These are phyloP conservation scores for Elongisporangium senticosum DNA, from an alignment of 352 stramenopile species.

Conservation along the genomic window DNA sequence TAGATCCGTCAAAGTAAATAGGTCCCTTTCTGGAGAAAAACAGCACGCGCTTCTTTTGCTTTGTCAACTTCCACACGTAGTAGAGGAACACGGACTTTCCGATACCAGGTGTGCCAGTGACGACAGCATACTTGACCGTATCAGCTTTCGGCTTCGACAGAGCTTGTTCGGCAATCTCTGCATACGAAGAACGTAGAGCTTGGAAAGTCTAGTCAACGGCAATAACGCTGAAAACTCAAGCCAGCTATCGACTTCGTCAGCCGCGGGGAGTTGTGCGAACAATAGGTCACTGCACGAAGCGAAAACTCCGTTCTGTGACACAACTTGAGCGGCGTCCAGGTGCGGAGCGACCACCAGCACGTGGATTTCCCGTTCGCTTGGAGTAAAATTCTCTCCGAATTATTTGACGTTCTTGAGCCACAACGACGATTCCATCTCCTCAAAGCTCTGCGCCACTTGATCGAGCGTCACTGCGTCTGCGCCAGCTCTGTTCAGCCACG, in stretches of 20 bases:
- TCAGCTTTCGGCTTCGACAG: conserved; percentile 12
- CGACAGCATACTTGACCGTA: conserved; percentile 17
- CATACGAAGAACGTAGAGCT: conserved; percentile 22
- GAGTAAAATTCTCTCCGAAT: background rate
- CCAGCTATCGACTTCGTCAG: conserved; percentile 17
- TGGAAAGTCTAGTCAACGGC: conserved; percentile 14
- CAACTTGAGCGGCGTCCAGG: background rate
- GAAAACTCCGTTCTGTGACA: conserved; percentile 9
- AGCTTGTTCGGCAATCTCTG: conserved; percentile 14
- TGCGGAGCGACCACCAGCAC: conserved; percentile 11
- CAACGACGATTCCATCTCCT: no score
- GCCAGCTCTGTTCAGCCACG: background rate
- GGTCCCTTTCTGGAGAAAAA: conserved; percentile 4
- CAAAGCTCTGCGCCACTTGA: no score
- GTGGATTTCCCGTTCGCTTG: conserved; percentile 7
- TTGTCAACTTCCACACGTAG: conserved; percentile 31
- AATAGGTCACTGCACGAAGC: conserved; percentile 12
- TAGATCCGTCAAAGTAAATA: conserved; percentile 30
- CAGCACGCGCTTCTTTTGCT: conserved; percentile 21
- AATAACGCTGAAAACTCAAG: conserved; percentile 20
- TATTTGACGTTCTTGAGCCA: background rate
- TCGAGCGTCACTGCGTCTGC: no score
- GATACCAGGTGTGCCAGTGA: conserved; percentile 24
- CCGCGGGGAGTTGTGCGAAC: conserved; percentile 18
- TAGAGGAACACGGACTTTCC: conserved; percentile 31